Conservation (phyloP, 176 grass and related monocot species). For the Carex kokanica region DNA sequence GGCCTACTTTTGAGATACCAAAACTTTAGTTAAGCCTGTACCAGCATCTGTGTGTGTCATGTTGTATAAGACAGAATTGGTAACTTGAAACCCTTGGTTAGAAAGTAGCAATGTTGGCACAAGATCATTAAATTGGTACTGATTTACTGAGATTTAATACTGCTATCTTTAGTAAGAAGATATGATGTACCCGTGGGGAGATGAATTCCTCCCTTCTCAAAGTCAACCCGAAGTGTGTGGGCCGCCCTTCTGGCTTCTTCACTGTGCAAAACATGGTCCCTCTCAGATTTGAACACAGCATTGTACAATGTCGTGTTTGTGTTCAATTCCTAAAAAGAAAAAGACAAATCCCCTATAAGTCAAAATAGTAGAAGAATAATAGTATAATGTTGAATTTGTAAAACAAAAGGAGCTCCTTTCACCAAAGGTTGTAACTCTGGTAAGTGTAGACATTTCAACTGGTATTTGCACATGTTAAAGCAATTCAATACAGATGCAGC, state of each 20-base stretch:
- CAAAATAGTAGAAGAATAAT: neutral
- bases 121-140: neutral
- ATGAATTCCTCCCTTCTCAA: constrained; percentile 96
- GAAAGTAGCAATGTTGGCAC: neutral
- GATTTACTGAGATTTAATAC: neutral
- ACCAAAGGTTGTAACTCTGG: neutral
- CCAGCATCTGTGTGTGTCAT: neutral
- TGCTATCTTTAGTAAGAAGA: constrained; percentile 14
- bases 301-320: constrained; percentile 77
- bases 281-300: constrained; percentile 77
- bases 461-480: neutral
- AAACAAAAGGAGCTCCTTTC: neutral
- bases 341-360: neutral
- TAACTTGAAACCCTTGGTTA: neutral
- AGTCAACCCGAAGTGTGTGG: constrained; percentile 62
- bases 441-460: neutral
- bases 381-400: neutral
- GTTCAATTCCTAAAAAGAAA: constrained; percentile 64
- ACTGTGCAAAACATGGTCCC: constrained; percentile 44
- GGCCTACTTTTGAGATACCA: neutral
- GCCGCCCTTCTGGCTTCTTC: constrained; percentile 78
- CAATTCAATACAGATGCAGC: neutral
- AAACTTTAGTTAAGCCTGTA: neutral
- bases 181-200: constrained; percentile 54
- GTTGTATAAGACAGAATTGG: neutral